These are phyloP conservation scores for Alternaria longipes DNA, from an alignment of 2,329 filamentous ascomycete genomes.

Conservation along the genomic window DNA sequence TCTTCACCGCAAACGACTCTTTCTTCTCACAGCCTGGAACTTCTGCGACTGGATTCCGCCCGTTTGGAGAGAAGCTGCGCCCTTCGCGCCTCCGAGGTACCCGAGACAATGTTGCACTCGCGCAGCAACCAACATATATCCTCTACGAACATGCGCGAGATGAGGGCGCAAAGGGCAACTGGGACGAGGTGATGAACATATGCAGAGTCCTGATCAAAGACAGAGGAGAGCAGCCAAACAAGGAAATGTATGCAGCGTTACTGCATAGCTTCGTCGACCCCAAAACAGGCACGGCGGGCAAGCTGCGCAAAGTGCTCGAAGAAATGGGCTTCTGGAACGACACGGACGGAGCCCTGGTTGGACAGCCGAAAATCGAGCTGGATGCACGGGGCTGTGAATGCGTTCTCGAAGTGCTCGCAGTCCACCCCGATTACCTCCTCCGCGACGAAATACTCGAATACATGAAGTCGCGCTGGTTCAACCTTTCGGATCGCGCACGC, in stretches of 20 bases:
- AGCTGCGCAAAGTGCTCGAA: slow-evolving; percentile 70
- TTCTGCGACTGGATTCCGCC: slow-evolving; percentile 9
- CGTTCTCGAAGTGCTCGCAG: slow-evolving; percentile 75
- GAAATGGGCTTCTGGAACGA: slow-evolving; percentile 69
- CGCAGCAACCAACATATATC: slow-evolving; percentile 35
- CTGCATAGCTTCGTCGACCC: slow-evolving; percentile 75
- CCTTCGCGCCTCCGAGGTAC: background rate
- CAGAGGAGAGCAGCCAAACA: slow-evolving; percentile 64
- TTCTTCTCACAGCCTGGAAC: slow-evolving; percentile 10
- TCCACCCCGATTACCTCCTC: slow-evolving; percentile 86
- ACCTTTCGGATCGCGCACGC: slow-evolving; percentile 67
- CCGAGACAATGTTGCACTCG: slow-evolving; percentile 26
- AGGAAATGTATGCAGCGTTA: slow-evolving; percentile 75
- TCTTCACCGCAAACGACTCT: slow-evolving; percentile 10
- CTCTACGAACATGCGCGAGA: slow-evolving; percentile 45
- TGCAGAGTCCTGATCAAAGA: slow-evolving; percentile 67
- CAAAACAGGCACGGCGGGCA: slow-evolving; percentile 70
- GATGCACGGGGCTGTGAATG: slow-evolving; percentile 76
- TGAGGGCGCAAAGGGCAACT: slow-evolving; percentile 36
- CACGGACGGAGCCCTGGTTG: background rate
- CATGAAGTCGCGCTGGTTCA: slow-evolving; percentile 78
- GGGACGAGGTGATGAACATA: slow-evolving; percentile 50
- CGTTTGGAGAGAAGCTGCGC: slow-evolving; percentile 12
- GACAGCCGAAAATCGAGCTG: slow-evolving; percentile 65
- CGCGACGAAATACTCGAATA: slow-evolving; percentile 75